These are phyloP conservation scores for Orbilia ellipsospora DNA, from an alignment of 2,329 filamentous ascomycete genomes.

Conservation along the genomic window DNA sequence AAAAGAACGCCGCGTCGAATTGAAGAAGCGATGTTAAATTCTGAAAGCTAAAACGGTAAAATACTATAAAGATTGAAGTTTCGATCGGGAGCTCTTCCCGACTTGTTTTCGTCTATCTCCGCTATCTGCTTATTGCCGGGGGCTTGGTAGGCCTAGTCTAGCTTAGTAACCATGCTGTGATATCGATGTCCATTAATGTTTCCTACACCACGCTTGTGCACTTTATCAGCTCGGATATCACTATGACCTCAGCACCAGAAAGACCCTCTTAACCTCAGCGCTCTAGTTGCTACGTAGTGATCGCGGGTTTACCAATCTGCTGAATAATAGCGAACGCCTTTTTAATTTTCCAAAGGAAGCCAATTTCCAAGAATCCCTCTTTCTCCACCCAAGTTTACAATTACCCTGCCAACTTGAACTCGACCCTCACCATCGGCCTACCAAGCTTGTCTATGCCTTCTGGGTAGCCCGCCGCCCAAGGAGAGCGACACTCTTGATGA, in stretches of 20 bases:
- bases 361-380: neutral
- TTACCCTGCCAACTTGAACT: neutral
- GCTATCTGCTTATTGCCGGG: constrained; percentile 36
- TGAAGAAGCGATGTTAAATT: constrained; percentile 3
- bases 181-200: neutral
- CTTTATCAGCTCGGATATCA: constrained; percentile 4
- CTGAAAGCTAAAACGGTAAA: neutral
- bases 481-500: constrained; percentile 47
- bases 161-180: constrained; percentile 5
- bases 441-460: constrained; percentile 3
- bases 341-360: neutral
- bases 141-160: neutral
- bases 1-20: constrained; percentile 15
- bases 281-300: neutral
- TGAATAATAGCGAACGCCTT: constrained; percentile 7
- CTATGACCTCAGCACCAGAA: neutral
- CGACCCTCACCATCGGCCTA: constrained; percentile 12
- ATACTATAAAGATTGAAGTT: neutral
- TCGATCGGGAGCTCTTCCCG: constrained; percentile 2
- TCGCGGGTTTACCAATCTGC: constrained; percentile 2
- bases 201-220: neutral
- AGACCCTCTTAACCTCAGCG: neutral
- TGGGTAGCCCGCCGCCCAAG: constrained; percentile 26
- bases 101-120: constrained; percentile 43
- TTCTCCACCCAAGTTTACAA: neutral